These are phyloP conservation scores for Cucumis hystrix DNA, from an alignment of 306 rosid species.

Conservation along the genomic window DNA sequence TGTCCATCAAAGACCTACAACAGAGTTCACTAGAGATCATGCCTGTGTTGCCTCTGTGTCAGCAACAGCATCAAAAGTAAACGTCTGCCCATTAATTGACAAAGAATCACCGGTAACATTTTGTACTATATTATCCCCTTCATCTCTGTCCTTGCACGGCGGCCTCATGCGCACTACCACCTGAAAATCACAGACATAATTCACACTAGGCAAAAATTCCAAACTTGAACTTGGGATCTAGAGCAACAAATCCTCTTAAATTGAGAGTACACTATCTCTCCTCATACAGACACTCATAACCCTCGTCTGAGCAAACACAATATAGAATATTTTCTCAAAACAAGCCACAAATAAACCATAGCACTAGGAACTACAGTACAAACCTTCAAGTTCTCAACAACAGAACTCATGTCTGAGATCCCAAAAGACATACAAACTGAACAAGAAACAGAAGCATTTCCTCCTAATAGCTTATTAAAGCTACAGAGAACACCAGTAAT, in stretches of 20 bases:
- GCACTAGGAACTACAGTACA: neutral
- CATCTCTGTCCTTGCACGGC: slow-evolving; percentile 43
- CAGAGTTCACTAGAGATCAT: slow-evolving; percentile 15
- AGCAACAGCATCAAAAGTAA: slow-evolving; percentile 87
- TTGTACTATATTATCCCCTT: slow-evolving; percentile 69
- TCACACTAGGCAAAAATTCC: neutral
- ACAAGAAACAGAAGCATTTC: neutral
- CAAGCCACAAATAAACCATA: neutral
- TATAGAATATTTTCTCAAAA: neutral
- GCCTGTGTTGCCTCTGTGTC: slow-evolving; percentile 79
- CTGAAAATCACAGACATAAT: slow-evolving; percentile 15
- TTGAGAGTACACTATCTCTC: neutral
- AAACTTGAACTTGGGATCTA: neutral
- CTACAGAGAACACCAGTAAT: neutral
- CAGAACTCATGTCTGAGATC: neutral
- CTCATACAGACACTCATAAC: neutral
- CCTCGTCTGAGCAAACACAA: neutral
- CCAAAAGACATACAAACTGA: neutral
- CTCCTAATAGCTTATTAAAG: neutral
- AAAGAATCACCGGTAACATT: slow-evolving; percentile 55
- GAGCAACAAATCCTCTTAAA: neutral
- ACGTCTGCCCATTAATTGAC: slow-evolving; percentile 70
- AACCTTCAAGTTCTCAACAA: neutral
- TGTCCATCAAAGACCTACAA: slow-evolving; percentile 2
- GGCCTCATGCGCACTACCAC: slow-evolving; percentile 92